A percentile compares a stretch with the other conserved stretches of the same genome.
These are phyloP conservation scores for Aristolochia californica DNA, from an alignment of 164 flowering plant genomes.

Conservation along the genomic window DNA sequence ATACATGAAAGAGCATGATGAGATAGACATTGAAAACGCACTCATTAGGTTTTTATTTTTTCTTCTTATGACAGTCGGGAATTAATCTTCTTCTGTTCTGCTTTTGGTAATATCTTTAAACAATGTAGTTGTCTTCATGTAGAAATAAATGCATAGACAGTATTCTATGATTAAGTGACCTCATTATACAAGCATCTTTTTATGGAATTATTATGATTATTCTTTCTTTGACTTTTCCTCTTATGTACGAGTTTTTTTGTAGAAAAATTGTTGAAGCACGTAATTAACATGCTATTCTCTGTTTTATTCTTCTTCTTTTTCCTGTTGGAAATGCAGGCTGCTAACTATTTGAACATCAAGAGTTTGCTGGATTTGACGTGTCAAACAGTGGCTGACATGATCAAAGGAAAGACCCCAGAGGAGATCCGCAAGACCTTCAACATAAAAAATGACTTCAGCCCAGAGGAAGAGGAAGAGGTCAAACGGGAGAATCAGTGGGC, in stretches of 20 bases:
- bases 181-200: background rate
- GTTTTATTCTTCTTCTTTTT: too few species aligned
- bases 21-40: too few species aligned
- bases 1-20: too few species aligned
- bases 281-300: background rate
- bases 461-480: slow-evolving; percentile 71
- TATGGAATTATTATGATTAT: too few species aligned
- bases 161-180: too few species aligned
- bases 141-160: too few species aligned
- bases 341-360: slow-evolving; percentile 59
- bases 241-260: background rate
- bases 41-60: too few species aligned
- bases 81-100: background rate
- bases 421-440: slow-evolving; percentile 58
- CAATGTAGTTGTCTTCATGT: too few species aligned
- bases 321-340: slow-evolving; percentile 35
- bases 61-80: too few species aligned
- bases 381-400: slow-evolving; percentile 68
- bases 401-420: slow-evolving; percentile 61
- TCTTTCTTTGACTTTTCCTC: too few species aligned
- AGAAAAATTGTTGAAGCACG: background rate
- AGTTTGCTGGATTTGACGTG: slow-evolving; percentile 56
- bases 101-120: too few species aligned
- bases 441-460: slow-evolving; percentile 62
- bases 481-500: slow-evolving; percentile 77